Conservation (phyloP, 306 rosid genomes). For the Cucumis melo region DNA sequence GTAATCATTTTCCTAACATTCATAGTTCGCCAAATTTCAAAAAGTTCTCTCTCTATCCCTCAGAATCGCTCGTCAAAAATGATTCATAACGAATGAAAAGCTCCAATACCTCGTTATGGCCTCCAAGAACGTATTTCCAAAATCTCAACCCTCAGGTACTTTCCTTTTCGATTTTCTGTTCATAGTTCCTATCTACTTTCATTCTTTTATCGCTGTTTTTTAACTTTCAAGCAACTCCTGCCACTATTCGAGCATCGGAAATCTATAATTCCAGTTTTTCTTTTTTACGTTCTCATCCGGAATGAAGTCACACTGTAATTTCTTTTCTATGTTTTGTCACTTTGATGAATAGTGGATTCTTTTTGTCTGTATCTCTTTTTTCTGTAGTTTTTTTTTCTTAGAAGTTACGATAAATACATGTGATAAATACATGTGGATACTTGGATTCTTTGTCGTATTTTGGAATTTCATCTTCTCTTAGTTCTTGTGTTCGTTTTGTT, state of each 20-base stretch:
- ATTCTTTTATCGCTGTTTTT: neutral
- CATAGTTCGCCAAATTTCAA: neutral
- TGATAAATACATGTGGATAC: neutral
- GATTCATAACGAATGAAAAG: neutral
- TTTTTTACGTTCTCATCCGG: neutral
- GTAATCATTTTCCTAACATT: neutral
- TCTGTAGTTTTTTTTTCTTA: too few relatives aligned
- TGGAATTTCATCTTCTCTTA: neutral
- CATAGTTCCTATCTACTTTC: neutral
- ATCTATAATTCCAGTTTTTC: neutral
- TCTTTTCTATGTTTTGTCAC: neutral
- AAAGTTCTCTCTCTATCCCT: neutral
- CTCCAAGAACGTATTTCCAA: neutral
- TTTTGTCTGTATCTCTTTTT: neutral
- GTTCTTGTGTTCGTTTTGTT: neutral
- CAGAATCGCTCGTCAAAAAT: neutral
- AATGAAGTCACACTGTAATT: neutral
- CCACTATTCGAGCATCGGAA: neutral
- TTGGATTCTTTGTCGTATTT: neutral
- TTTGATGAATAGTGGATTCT: neutral
- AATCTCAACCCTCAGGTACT: neutral
- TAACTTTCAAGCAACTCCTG: neutral
- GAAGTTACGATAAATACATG: neutral
- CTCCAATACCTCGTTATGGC: neutral
- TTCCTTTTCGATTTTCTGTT: neutral